These are phyloP conservation scores for Deakozyma indianensis DNA, from an alignment of 805 yeast genomes.

Conservation along the genomic window DNA sequence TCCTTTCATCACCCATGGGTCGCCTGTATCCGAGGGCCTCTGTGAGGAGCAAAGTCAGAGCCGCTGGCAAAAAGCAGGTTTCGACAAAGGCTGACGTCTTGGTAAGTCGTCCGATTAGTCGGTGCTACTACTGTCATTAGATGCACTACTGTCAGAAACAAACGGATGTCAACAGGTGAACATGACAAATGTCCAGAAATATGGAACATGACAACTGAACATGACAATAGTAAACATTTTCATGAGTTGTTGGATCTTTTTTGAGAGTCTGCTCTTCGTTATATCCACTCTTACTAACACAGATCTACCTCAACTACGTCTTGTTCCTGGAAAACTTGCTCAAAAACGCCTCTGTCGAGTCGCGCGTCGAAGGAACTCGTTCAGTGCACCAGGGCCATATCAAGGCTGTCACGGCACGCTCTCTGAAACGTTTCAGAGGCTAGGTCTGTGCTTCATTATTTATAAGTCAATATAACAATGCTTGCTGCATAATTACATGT, in stretches of 20 bases:
- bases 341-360: background rate
- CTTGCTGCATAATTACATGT: no score
- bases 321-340: background rate
- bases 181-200: no score
- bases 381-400: background rate
- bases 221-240: no score
- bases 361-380: background rate
- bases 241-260: no score
- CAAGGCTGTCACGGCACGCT: background rate
- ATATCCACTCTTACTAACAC: background rate
- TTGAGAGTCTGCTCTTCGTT: background rate
- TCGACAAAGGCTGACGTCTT: conserved; percentile 1
- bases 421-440: background rate
- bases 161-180: no score
- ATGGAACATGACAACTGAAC: no score
- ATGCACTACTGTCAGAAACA: no score
- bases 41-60: background rate
- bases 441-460: no score
- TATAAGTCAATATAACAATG: no score
- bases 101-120: no score
- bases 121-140: no score
- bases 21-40: background rate
- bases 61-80: background rate
- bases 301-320: background rate
- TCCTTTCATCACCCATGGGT: no score